A percentile compares a stretch with the other conserved stretches of the same genome.
phyloP scores from a whole-genome alignment of 306 rosid genomes.

The Macrotyloma uniflorum region DNA sequence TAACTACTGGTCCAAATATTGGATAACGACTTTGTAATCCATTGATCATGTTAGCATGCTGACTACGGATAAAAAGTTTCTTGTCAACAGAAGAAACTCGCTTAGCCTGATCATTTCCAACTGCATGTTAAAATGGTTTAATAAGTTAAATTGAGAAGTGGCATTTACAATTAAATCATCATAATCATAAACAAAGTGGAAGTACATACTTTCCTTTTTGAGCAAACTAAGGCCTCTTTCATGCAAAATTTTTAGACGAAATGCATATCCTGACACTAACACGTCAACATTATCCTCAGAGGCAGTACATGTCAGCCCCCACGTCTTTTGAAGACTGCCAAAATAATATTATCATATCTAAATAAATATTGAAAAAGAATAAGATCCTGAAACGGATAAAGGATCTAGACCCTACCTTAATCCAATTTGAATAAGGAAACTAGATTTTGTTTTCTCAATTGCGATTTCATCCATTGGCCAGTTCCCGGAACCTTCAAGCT shows the following conservation, averaged over 20 bases:
- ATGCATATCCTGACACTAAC: slow-evolving; percentile 83
- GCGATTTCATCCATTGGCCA: slow-evolving; percentile 98
- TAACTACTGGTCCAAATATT: slow-evolving; percentile 78
- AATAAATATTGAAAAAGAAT: slow-evolving; percentile 32
- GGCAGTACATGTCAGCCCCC: slow-evolving; percentile 81
- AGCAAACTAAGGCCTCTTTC: slow-evolving; percentile 90
- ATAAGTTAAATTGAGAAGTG: slow-evolving; percentile 35
- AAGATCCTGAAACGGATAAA: slow-evolving; percentile 23
- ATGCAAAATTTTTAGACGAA: slow-evolving; percentile 89
- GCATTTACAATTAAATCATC: slow-evolving; percentile 32
- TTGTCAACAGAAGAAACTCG: slow-evolving; percentile 65
- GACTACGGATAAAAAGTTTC: slow-evolving; percentile 68
- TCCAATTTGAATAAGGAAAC: slow-evolving; percentile 91
- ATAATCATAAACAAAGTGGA: slow-evolving; percentile 24
- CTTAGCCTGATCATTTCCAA: slow-evolving; percentile 56
- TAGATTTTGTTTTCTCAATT: slow-evolving; percentile 83
- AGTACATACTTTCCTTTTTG: slow-evolving; percentile 62
- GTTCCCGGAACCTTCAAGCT: slow-evolving; percentile 98
- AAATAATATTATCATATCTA: slow-evolving; percentile 43
- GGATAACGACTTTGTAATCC: slow-evolving; percentile 82
- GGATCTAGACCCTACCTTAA: slow-evolving; percentile 62
- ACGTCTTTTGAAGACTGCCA: slow-evolving; percentile 78
- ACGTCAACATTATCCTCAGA: slow-evolving; percentile 80
- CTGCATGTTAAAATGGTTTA: slow-evolving; percentile 52
- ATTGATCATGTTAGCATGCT: slow-evolving; percentile 91